Conservation (phyloP, 495 filamentous ascomycete genomes). For the Choiromyces venosus region DNA sequence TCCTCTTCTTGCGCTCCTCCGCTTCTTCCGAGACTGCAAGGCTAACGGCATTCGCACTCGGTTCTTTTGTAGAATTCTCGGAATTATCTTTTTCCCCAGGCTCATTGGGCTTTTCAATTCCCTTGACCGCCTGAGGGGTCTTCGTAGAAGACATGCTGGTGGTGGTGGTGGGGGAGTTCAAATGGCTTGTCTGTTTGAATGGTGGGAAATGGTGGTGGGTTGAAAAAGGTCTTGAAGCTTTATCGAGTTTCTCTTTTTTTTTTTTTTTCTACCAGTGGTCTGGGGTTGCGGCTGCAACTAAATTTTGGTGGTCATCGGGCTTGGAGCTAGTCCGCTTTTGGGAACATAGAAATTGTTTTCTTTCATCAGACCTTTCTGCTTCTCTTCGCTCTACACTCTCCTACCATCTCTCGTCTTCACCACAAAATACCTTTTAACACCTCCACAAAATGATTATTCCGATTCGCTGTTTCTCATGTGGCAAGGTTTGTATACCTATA, state of each 20-base stretch:
- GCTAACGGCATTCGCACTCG: background rate
- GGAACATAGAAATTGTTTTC: background rate
- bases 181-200: background rate
- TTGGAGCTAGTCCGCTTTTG: slow-evolving; percentile 3
- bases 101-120: slow-evolving; percentile 10
- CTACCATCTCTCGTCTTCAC: background rate
- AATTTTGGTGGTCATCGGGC: slow-evolving; percentile 19
- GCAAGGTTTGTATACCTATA: slow-evolving; percentile 63
- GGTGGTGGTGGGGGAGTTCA: background rate
- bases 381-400: background rate
- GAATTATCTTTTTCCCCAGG: background rate
- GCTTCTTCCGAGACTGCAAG: background rate
- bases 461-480: slow-evolving; percentile 96
- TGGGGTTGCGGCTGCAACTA: slow-evolving; percentile 7
- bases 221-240: slow-evolving; percentile 3
- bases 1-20: background rate
- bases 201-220: slow-evolving; percentile 1
- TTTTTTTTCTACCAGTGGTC: background rate
- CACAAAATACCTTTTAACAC: background rate
- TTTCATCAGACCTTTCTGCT: slow-evolving; percentile 13
- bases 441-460: slow-evolving; percentile 83
- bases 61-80: background rate
- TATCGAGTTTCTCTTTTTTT: slow-evolving; percentile 4
- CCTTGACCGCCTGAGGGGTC: slow-evolving; percentile 1
- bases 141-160: slow-evolving; percentile 20